Conservation (phyloP, 805 yeast genomes). For the Metschnikowia lochheadii region DNA sequence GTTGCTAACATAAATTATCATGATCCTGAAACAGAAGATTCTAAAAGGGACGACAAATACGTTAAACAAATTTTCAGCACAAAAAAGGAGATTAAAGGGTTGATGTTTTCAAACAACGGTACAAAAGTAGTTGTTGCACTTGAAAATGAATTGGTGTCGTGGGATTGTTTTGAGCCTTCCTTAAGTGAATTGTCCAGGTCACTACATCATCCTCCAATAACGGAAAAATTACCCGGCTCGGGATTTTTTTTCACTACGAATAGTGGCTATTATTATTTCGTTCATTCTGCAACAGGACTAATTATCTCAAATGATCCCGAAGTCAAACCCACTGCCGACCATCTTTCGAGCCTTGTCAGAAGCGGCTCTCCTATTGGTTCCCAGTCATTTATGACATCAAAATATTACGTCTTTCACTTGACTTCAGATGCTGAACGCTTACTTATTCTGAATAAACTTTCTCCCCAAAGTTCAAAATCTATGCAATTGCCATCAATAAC, state of each 20-base stretch:
- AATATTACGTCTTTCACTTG: constrained; percentile 29
- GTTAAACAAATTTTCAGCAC: constrained; percentile 26
- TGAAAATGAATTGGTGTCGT: constrained; percentile 18
- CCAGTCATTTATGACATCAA: constrained; percentile 23
- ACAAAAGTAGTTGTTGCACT: constrained; percentile 24
- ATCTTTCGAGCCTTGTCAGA: constrained; percentile 9
- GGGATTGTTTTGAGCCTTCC: constrained; percentile 34
- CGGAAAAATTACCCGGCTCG: not conserved
- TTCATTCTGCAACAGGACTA: constrained; percentile 13
- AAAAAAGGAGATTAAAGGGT: constrained; percentile 14
- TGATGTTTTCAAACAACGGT: constrained; percentile 19
- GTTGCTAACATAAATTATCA: constrained; percentile 28
- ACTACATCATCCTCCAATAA: constrained; percentile 16
- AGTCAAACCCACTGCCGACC: constrained; percentile 19
- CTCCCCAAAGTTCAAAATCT: constrained; percentile 12
- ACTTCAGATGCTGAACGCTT: constrained; percentile 16
- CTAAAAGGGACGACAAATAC: constrained; percentile 36
- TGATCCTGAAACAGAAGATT: constrained; percentile 21
- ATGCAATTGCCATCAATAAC: constrained; percentile 1
- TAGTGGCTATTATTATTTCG: constrained; percentile 6
- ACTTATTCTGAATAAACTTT: constrained; percentile 28
- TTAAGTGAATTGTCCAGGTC: constrained; percentile 27
- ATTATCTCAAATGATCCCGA: constrained; percentile 31
- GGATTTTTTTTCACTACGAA: not conserved
- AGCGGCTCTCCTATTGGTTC: constrained; percentile 4